A percentile compares a stretch with the other conserved stretches of the same genome.
These are phyloP conservation scores for Wallacemonas sp. DNA, from an alignment of 208 protist species.

Conservation along the genomic window DNA sequence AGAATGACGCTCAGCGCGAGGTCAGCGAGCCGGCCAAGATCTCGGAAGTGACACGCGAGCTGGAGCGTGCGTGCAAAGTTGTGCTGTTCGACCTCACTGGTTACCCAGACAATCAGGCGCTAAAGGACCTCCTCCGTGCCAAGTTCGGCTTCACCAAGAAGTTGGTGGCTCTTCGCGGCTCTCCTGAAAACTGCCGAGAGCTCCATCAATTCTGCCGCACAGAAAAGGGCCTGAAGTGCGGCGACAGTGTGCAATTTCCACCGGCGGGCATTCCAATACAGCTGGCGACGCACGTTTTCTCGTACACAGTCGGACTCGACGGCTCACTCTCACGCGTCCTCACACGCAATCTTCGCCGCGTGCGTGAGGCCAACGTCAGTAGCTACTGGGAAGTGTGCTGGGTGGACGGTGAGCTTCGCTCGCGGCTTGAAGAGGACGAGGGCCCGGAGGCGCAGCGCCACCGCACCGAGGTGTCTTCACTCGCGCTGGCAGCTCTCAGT, in stretches of 20 bases:
- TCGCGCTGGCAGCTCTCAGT: conserved; percentile 39
- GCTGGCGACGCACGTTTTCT: conserved; percentile 81
- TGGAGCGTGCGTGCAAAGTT: conserved; percentile 47
- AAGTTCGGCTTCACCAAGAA: conserved; percentile 79
- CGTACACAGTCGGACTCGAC: conserved; percentile 77
- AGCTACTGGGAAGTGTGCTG: conserved; percentile 84
- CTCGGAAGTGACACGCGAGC: conserved; percentile 13
- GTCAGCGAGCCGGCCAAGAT: conserved; percentile 86
- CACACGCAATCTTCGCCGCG: conserved; percentile 36
- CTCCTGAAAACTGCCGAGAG: conserved; percentile 43
- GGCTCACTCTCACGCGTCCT: conserved; percentile 48
- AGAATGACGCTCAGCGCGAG: conserved; percentile 85
- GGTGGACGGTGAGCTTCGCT: conserved; percentile 71
- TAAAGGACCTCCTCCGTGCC: conserved; percentile 59
- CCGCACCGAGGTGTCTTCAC: conserved; percentile 20
- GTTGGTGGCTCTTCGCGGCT: conserved; percentile 64
- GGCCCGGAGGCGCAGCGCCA: conserved; percentile 28
- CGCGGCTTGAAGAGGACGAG: conserved; percentile 13
- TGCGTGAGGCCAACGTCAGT: conserved; percentile 62
- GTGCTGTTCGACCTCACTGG: conserved; percentile 75
- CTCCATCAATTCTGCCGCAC: conserved; percentile 71
- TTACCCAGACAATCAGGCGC: conserved; percentile 53
- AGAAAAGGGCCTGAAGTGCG: conserved; percentile 79
- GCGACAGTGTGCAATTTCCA: conserved; percentile 57
- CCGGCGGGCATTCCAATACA: conserved; percentile 39